Base-by-base conservation (phyloP, 2,329 filamentous ascomycete species). In the Cladophialophora chaetospira region DNA sequence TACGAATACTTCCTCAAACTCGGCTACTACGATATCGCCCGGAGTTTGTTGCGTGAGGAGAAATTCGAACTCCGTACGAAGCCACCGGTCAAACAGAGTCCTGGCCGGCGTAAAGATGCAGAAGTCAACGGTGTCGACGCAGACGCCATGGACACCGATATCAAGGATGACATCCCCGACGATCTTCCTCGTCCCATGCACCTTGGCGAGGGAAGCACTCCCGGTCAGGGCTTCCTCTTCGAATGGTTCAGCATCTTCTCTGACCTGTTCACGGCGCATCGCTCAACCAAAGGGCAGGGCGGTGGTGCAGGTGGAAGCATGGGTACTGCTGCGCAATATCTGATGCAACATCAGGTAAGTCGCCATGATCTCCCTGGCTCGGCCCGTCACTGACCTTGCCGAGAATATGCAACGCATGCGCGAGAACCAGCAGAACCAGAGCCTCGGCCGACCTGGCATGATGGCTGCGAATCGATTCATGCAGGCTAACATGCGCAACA, bases 161-260 rank as follows among this genome's bases (percentile, higher is more conserved):
- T 78, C 60, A 94, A 94, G 75, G 88, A 93, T 64, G 87, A 88
- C 62, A 81, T 88, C 40, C 89, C 89, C 0, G 83, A 87, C 55
- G 91, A 96, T 68, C 81, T 97, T 35, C 93, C 93, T 3, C 80
- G 74, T 21, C 75, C 75, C 13, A 72, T 67, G 53, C 54, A 66
- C 83, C 4, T 85, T 86, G 10, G 81, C 79, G 70, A 82, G 82
- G 46, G 82, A 53, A 88, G 88, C 67, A 88, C 83, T 61, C 90
- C 89, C 19, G 57, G 59, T 8, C 50, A 58, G 23, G 64, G 64
- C 23, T 97, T 99, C 69, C 79, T 99, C n/a, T 88, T 91, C 66
- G 94, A 97, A 69, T 99, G 94, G 94, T 99, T 95, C 78, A 90
- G 87, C 69, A 82, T 97, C 50, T 99, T 99, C 73, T 97, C 91